Base-by-base conservation (phyloP, 176 grass and related monocot species). In the Zoysia japonica region DNA sequence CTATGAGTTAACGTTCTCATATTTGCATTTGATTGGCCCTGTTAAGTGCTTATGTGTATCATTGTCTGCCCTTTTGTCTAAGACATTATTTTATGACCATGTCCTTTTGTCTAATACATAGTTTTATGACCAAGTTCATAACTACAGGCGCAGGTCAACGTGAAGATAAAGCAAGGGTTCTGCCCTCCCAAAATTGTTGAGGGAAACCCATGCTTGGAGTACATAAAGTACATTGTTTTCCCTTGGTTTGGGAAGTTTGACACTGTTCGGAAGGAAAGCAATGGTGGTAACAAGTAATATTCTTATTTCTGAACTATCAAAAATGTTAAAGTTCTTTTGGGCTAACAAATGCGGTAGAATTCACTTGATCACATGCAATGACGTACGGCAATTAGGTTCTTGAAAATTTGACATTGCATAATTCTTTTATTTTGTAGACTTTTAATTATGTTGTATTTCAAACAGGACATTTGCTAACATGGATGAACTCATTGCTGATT, bases 121-220 rank as follows among this genome's bases (percentile, higher is more conserved):
- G 11, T 71, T 78, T 20, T 17, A 17, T 37, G 45, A 68, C 4
- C 49, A 74, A 43, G 37, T 65, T 15, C 42, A 3, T 61, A 61
- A 49, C 85, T 75, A 71, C 84, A 91, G 94, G 91, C 87, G 37
- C 86, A 93, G 57, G 94, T 97, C 43, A 97, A 91, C 74, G 55
- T 89, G 87, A 97, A 97, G 68, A 92, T 94, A 92, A 94, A 94
- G 55, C 86, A 94, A 84, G 94, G 91, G 11, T 94, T 86, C 67
- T 97, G 94, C 57, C 91, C 91, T 62, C 87, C 89, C 45, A 80
- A 70, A 44, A 72, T 86, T 85, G 94, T 92, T 14, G 91, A 90
- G 11, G 94, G 87, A 19, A 97, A 97, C 49, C 94, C 91, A 7
- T 97, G 91, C 54, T 87, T 94, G 69, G 94, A 97, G 75, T 94